Percentiles rank a stretch among this genome's conserved stretches.
Evolutionary conservation across 2,329 filamentous ascomycete genomes (phyloP).

Genomic region (Arthroderma sp.): DNA sequence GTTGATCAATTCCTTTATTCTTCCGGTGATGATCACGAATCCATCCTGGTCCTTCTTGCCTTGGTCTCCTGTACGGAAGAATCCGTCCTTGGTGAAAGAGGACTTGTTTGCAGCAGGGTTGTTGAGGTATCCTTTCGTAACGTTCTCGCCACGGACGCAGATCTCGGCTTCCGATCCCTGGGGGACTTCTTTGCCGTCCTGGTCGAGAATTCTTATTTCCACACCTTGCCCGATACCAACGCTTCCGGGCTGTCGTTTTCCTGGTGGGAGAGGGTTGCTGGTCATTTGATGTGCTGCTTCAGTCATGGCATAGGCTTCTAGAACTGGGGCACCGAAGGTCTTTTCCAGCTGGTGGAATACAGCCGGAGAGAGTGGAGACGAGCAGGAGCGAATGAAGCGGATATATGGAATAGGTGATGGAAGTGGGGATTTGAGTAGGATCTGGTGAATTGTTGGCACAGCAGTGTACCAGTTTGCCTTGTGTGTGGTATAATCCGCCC

Average conservation of each 20-base stretch:
- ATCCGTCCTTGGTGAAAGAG: slow-evolving; percentile 61
- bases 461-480: slow-evolving; percentile 85
- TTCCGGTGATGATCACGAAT: slow-evolving; percentile 75
- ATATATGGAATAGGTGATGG: slow-evolving; percentile 59
- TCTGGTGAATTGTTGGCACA: slow-evolving; percentile 86
- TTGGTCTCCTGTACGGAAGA: slow-evolving; percentile 81
- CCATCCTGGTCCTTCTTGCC: slow-evolving; percentile 68
- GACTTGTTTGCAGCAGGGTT: slow-evolving; percentile 62
- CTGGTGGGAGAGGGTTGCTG: slow-evolving; percentile 53
- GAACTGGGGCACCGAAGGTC: slow-evolving; percentile 62
- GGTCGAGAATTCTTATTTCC: slow-evolving; percentile 63
- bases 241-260: slow-evolving; percentile 63
- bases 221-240: slow-evolving; percentile 77
- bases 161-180: slow-evolving; percentile 67
- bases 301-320: slow-evolving; percentile 89
- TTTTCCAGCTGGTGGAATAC: slow-evolving; percentile 67
- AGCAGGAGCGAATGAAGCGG: slow-evolving; percentile 79
- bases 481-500: slow-evolving; percentile 60
- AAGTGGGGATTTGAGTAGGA: slow-evolving; percentile 60
- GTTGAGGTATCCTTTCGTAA: slow-evolving; percentile 76
- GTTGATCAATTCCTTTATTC: slow-evolving; percentile 85
- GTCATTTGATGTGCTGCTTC: slow-evolving; percentile 52
- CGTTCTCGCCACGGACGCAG: slow-evolving; percentile 68
- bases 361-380: slow-evolving; percentile 68
- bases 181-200: slow-evolving; percentile 52